A percentile compares a stretch with the other conserved stretches of the same genome.
phyloP scores from a whole-genome alignment of 306 rosid species.

The Trifolium subterraneum region DNA sequence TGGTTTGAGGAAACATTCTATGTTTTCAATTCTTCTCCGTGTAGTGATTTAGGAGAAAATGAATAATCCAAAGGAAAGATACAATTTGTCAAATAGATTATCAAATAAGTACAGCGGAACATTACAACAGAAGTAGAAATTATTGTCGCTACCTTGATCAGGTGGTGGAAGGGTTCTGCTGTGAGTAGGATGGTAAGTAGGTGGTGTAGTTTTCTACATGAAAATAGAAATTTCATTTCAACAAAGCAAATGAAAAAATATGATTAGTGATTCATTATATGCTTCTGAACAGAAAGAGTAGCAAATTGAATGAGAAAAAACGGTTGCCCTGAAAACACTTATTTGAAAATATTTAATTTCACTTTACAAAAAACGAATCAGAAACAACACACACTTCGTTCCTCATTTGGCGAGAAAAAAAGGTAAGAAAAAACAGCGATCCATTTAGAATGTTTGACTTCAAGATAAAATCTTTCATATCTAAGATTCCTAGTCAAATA shows the following conservation, averaged over 20 bases:
- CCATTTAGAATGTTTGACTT: constrained; percentile 23
- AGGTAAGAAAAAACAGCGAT: not conserved
- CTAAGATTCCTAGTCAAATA: constrained; percentile 11
- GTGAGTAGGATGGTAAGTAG: constrained; percentile 89
- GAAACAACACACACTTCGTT: constrained; percentile 1
- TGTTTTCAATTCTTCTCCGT: not conserved
- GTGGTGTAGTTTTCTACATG: constrained; percentile 70
- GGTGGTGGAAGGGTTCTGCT: constrained; percentile 79
- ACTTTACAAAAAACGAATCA: not conserved
- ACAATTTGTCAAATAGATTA: constrained; percentile 36
- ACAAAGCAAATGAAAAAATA: constrained; percentile 25
- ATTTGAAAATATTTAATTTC: constrained; percentile 10
- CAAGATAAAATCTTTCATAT: constrained; percentile 8
- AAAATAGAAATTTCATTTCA: constrained; percentile 29
- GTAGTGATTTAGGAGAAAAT: not conserved
- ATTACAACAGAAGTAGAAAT: constrained; percentile 7
- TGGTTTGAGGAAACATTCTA: not conserved
- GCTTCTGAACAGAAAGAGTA: constrained; percentile 1
- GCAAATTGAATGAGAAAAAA: constrained; percentile 9
- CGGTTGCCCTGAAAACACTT: not conserved
- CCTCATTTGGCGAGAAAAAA: not conserved
- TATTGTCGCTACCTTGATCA: constrained; percentile 72
- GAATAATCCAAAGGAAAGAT: constrained; percentile 18
- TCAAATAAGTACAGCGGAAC: constrained; percentile 24
- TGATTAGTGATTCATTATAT: not conserved